Evolutionary conservation across 2,329 filamentous ascomycete genomes (phyloP).

Genomic region (Ceratocystis eucalypticola): DNA sequence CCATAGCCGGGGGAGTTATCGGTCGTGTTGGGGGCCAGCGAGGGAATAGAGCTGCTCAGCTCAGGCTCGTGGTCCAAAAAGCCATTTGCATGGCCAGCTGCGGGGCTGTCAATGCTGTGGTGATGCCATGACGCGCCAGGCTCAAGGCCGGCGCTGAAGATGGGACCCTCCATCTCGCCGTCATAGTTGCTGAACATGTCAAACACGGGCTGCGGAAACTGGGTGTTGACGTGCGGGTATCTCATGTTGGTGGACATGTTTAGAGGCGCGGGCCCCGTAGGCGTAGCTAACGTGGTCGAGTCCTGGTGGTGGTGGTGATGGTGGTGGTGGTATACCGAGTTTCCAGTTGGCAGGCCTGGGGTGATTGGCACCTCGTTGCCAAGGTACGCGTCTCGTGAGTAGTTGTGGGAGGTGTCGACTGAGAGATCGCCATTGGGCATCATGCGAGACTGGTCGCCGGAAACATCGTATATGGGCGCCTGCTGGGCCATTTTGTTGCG

Average conservation of each 20-base stretch:
- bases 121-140: constrained; percentile 2
- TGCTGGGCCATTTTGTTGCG: constrained; percentile 3
- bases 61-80: constrained; percentile 12
- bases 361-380: constrained; percentile 8
- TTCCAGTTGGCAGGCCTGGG: not conserved
- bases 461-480: not conserved
- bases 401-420: not conserved
- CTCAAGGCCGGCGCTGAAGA: constrained; percentile 5
- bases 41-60: constrained; percentile 15
- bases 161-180: constrained; percentile 1
- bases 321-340: not conserved
- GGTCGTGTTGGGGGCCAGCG: constrained; percentile 12
- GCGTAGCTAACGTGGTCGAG: constrained; percentile 19
- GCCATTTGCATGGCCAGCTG: constrained; percentile 3
- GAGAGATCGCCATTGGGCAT: not conserved
- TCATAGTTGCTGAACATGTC: constrained; percentile 3
- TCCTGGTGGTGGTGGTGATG: not conserved
- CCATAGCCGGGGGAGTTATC: constrained; percentile 15
- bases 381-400: constrained; percentile 1
- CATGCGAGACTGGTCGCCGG: not conserved
- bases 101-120: constrained; percentile 13
- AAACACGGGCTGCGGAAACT: not conserved
- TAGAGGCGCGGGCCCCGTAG: constrained; percentile 36
- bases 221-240: constrained; percentile 26
- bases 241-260: constrained; percentile 44